Evolutionary conservation across 2,329 filamentous ascomycete species (phyloP).

Genomic region (Xylariaceae sp.): DNA sequence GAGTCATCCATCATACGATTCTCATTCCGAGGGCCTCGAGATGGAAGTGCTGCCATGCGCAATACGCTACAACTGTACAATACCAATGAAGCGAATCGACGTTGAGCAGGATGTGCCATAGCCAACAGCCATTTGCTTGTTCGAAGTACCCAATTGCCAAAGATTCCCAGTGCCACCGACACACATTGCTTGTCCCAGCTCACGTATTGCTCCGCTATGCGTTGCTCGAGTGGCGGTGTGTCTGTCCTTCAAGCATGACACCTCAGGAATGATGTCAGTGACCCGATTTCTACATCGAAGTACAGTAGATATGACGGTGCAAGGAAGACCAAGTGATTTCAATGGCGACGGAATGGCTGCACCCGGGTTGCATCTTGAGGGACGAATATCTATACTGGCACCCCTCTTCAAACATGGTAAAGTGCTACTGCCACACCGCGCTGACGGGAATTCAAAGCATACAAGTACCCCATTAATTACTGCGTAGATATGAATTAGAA

Average conservation of each 20-base stretch:
- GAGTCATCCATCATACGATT: neutral
- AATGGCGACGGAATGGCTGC: neutral
- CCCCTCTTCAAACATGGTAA: neutral
- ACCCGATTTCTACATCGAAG: neutral
- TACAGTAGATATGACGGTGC: neutral
- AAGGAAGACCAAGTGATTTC: neutral
- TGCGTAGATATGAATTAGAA: neutral
- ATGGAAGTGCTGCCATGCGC: constrained; percentile 2
- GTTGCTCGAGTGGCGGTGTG: neutral
- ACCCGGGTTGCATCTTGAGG: neutral
- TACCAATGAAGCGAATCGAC: constrained; percentile 13
- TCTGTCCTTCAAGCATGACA: neutral
- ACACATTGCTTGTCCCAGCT: neutral
- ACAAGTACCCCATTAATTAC: too few species aligned
- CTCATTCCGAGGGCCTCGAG: neutral
- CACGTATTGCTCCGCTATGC: neutral
- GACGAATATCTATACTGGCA: neutral
- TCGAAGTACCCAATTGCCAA: constrained; percentile 5
- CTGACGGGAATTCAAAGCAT: neutral
- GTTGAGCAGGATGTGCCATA: constrained; percentile 7
- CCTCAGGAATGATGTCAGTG: neutral
- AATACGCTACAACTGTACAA: constrained; percentile 19
- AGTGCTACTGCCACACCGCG: neutral
- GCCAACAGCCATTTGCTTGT: constrained; percentile 4
- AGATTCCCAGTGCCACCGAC: neutral